These are phyloP conservation scores for Aegilops speltoides DNA, from an alignment of 176 grass and related monocot genomes.

Conservation along the genomic window DNA sequence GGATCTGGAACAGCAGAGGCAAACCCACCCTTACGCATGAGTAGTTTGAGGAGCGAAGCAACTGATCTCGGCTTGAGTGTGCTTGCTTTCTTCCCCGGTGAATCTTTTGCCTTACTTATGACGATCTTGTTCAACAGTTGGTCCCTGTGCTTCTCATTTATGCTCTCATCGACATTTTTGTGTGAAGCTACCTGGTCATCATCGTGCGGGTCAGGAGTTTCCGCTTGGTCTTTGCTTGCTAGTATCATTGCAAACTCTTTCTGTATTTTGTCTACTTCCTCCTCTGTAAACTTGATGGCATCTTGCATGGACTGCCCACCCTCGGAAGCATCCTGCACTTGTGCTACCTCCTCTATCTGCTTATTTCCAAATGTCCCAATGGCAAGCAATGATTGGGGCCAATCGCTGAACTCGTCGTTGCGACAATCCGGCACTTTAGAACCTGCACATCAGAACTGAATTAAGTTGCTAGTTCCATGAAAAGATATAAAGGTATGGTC, in stretches of 20 bases:
- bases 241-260: constrained; percentile 55
- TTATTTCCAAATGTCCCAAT: constrained; percentile 80
- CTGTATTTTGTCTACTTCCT: constrained; percentile 59
- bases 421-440: constrained; percentile 35
- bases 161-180: constrained; percentile 1
- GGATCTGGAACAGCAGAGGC: constrained; percentile 34
- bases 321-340: constrained; percentile 27
- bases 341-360: constrained; percentile 39
- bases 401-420: constrained; percentile 66
- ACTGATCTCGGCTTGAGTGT: constrained; percentile 58
- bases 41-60: constrained; percentile 56
- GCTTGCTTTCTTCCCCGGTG: constrained; percentile 31
- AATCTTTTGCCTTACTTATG: constrained; percentile 49
- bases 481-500: constrained; percentile 28
- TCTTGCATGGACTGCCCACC: constrained; percentile 29
- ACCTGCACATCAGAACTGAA: constrained; percentile 37
- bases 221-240: constrained; percentile 30
- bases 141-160: constrained; percentile 34
- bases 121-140: constrained; percentile 34
- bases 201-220: constrained; percentile 12
- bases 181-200: constrained; percentile 29
- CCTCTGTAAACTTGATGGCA: constrained; percentile 40
- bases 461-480: constrained; percentile 21
- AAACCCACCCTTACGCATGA: constrained; percentile 65
- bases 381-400: constrained; percentile 63